Evolutionary conservation across 169 alveolate genomes (phyloP), one percentile per base, ranked within the genome.

Genomic region (Theileria annulata): DNA sequence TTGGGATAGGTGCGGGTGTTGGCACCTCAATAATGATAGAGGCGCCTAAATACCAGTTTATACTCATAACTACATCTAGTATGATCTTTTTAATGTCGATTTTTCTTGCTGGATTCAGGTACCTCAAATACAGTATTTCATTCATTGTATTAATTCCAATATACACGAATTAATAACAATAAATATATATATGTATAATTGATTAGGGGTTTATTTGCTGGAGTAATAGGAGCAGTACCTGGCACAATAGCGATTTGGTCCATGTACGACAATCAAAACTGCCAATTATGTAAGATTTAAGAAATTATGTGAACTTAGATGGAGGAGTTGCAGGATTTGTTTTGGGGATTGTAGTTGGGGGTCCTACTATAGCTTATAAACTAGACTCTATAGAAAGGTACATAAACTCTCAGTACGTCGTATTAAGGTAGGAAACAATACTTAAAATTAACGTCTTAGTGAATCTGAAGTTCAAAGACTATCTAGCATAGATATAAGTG

Each of bases 91-190:
- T 63, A 28, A 49, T 70, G 42, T 51, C 89, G 33, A 33, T 68
- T n/a, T 69, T 63, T 23, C 78, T 82, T 21, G 77, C 75, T 3
- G 89, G 89, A 0, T 60, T 37, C 35, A 60, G 89, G 89, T 82
- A 8, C 80, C 4, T 17, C 8, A 17, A 3, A 17, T 12, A 17
- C 63, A 3, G 15, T 54, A 54, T n/a, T 35, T 5, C 47, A 35
- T 8, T n/a, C n/a, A n/a, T n/a, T n/a, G 8, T 35, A 35, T 35
- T 35, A 35, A 35, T 35, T 35, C 3, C 47, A 35, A 35, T 35
- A 35, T 35, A 35, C 47, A 35, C 47, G 8, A 35, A n/a, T n/a
- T n/a, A n/a, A n/a, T n/a, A n/a, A n/a, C n/a, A n/a, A 35, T 75
- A 12, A 5, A 37, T 0, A 19, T 12, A n/a, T 13, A 35, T 0